These are phyloP conservation scores for Phoma sp. DNA, from an alignment of 2,329 filamentous ascomycete species.

Conservation along the genomic window DNA sequence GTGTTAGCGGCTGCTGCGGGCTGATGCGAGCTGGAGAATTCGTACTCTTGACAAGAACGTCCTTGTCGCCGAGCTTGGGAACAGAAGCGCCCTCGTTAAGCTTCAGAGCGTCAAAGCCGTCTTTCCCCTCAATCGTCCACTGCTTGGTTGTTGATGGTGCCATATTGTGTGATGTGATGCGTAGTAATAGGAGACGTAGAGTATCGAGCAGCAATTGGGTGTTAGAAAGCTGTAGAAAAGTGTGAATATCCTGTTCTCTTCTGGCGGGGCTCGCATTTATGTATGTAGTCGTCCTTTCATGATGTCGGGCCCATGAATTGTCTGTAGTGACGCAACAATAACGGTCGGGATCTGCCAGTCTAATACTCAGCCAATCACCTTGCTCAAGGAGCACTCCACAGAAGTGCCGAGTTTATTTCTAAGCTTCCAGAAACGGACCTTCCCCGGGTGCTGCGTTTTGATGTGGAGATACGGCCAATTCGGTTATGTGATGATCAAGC, in stretches of 20 bases:
- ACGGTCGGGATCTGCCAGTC: constrained; percentile 6
- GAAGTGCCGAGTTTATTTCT: constrained; percentile 14
- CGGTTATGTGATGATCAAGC: background rate
- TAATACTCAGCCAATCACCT: constrained; percentile 4
- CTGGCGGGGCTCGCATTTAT: constrained; percentile 12
- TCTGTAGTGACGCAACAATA: constrained; percentile 30
- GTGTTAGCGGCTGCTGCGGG: constrained; percentile 7
- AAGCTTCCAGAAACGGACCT: constrained; percentile 10
- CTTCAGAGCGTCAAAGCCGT: constrained; percentile 67
- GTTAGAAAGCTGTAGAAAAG: background rate
- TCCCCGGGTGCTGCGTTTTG: background rate
- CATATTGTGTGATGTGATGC: constrained; percentile 26
- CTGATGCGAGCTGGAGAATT: background rate
- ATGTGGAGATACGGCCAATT: constrained; percentile 1
- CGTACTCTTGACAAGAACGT: constrained; percentile 72
- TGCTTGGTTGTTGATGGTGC: constrained; percentile 58
- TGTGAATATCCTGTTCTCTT: background rate
- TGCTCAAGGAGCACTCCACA: background rate
- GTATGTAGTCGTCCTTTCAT: constrained; percentile 17
- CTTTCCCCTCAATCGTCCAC: constrained; percentile 63
- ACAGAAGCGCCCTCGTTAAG: constrained; percentile 59
- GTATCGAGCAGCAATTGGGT: background rate
- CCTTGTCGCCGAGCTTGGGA: constrained; percentile 69
- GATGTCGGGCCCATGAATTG: constrained; percentile 18
- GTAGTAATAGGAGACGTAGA: background rate